Conservation (phyloP, 192 early-diverging fungal species). For the Backusella sp. region DNA sequence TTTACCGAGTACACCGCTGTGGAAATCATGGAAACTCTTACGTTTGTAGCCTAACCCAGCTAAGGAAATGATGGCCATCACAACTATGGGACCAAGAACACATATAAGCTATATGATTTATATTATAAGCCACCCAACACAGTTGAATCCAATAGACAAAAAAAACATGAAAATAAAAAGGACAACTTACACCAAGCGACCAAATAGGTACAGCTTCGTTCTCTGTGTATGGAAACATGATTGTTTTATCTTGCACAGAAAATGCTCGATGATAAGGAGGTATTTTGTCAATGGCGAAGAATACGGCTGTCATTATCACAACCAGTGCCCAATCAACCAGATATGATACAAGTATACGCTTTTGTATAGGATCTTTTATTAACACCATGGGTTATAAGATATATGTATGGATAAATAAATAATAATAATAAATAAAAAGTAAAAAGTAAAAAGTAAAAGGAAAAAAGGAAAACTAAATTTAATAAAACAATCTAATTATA, state of each 20-base stretch:
- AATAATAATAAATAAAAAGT: neutral
- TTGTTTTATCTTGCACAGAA: constrained; percentile 61
- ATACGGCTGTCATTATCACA: constrained; percentile 51
- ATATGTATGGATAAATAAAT: neutral
- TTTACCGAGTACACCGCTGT: constrained; percentile 42
- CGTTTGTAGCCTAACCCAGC: constrained; percentile 12
- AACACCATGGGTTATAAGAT: neutral
- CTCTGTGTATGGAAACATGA: constrained; percentile 57
- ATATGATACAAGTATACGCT: constrained; percentile 15
- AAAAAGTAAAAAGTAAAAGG: neutral
- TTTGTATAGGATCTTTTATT: constrained; percentile 3
- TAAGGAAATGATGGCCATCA: constrained; percentile 33
- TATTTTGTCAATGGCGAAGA: constrained; percentile 53
- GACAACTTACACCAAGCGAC: constrained; percentile 24
- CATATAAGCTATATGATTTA: constrained; percentile 35
- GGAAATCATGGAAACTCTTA: constrained; percentile 40
- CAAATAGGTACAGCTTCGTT: constrained; percentile 47
- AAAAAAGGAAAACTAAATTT: neutral
- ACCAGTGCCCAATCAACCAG: constrained; percentile 41
- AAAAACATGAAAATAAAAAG: neutral
- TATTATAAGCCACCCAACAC: neutral
- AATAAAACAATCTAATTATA: neutral
- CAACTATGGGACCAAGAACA: constrained; percentile 32
- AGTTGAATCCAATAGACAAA: neutral
- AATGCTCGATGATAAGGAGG: constrained; percentile 73